Evolutionary conservation across 148 eudicot genomes (phyloP), one percentile per base, ranked within the genome.

Genomic region (Dysphania ambrosioides): DNA sequence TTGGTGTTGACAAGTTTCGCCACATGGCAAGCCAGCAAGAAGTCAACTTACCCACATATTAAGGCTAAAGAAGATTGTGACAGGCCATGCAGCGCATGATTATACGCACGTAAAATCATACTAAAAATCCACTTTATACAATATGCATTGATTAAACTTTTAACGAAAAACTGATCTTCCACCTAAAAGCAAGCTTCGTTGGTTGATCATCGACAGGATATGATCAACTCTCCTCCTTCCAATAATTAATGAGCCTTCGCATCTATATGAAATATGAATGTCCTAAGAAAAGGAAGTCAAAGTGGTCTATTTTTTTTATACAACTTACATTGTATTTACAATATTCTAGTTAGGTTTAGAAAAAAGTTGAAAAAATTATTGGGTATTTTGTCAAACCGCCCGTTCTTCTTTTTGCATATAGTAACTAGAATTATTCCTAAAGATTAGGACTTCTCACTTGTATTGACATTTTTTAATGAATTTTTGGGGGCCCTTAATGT

Each of bases 341-440:
- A 31, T 30, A n/a, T 70, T 51, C 31, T 23, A 10, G 49, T 49
- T 64, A 64, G 68, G n/a, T 49, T 38, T 62, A 61, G 53, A 30
- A 44, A n/a, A 44, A 55, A 31, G 30, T 56, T n/a, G n/a, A n/a
- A 79, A n/a, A 67, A 31, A 73, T 79, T 32, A 73, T 67, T 44
- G 27, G 77, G 18, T n/a, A 59, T 5, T 56, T 78, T 66, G 81
- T 79, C 81, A 79, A 79, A 79, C 81, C 81, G 81, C n/a, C 81
- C 81, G 67, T 31, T 23, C 29, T 47, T 42, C 29, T 8, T 72
- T 51, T 31, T 68, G 26, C 72, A 63, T n/a, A n/a, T n/a, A n/a
- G n/a, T n/a, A n/a, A n/a, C n/a, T n/a, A n/a, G n/a, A 31, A 29
- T 56, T 66, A 47, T 47, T 67, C 47, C 53, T 42, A 65, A 59